Evolutionary conservation across 169 alveolate species (phyloP).

Genomic region (Plasmodium fragile): DNA sequence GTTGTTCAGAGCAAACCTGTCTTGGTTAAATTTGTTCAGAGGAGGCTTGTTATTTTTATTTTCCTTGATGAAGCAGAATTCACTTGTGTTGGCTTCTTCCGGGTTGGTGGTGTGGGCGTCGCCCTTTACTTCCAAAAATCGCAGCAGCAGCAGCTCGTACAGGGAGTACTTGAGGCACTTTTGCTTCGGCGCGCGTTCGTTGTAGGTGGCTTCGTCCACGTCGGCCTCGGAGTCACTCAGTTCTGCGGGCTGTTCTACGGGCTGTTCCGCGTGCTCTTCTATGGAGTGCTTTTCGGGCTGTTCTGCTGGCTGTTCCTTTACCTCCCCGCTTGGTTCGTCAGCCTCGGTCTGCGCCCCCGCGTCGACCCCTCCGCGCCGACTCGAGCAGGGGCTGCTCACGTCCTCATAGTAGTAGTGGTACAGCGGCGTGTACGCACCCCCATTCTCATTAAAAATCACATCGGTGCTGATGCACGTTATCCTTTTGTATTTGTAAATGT

Average conservation of each 20-base stretch:
- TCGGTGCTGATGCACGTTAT: slow-evolving; percentile 49
- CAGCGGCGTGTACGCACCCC: slow-evolving; percentile 45
- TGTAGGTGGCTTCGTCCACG: slow-evolving; percentile 24
- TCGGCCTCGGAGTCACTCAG: not conserved
- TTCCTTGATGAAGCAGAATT: slow-evolving; percentile 41
- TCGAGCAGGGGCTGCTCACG: not conserved
- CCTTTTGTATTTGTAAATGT: slow-evolving; percentile 53
- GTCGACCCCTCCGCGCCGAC: not conserved
- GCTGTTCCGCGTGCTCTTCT: not conserved
- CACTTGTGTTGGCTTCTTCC: slow-evolving; percentile 25
- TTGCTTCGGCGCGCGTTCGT: slow-evolving; percentile 23
- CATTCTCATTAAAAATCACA: slow-evolving; percentile 26
- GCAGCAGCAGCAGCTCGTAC: slow-evolving; percentile 42
- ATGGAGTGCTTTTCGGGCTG: not conserved
- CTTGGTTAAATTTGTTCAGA: slow-evolving; percentile 27
- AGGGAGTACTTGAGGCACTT: slow-evolving; percentile 32
- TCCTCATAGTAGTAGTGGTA: slow-evolving; percentile 51
- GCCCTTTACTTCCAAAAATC: slow-evolving; percentile 34
- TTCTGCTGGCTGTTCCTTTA: not conserved
- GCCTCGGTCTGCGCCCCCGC: not conserved
- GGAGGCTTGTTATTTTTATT: slow-evolving; percentile 7
- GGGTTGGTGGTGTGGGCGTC: not conserved
- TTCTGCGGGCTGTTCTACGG: not conserved
- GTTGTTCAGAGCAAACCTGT: slow-evolving; percentile 1
- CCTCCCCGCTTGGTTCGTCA: not conserved